Percentiles rank a stretch among this genome's conserved stretches.
phyloP scores from a whole-genome alignment of 2,329 filamentous ascomycete genomes.

The Monilinia vaccinii-corymbosi region DNA sequence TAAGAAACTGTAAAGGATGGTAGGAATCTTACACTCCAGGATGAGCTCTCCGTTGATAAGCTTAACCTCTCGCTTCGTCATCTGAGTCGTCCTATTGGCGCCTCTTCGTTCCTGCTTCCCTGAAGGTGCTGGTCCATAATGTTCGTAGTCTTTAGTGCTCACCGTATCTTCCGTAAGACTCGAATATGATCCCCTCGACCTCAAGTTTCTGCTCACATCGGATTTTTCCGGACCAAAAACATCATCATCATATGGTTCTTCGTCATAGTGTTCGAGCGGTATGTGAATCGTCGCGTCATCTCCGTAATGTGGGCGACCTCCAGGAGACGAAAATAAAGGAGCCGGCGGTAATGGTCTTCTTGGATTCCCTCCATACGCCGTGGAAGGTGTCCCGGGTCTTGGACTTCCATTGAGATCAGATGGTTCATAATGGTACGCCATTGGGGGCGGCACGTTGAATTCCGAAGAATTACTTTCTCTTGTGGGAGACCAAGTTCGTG shows the following conservation, averaged over 20 bases:
- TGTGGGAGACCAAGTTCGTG: conserved; percentile 50
- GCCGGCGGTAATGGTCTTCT: conserved; percentile 80
- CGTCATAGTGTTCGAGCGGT: conserved; percentile 47
- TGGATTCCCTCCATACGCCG: conserved; percentile 79
- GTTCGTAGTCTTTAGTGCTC: conserved; percentile 49
- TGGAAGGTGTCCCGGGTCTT: conserved; percentile 81
- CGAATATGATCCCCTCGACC: conserved; percentile 33
- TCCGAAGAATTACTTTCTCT: conserved; percentile 40
- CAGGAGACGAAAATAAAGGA: conserved; percentile 64
- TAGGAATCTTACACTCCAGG: conserved; percentile 97
- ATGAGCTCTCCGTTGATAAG: conserved; percentile 97
- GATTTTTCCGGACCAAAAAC: conserved; percentile 54
- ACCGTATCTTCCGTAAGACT: conserved; percentile 32
- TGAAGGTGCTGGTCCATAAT: conserved; percentile 80
- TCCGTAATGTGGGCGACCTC: conserved; percentile 40
- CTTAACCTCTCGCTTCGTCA: conserved; percentile 87
- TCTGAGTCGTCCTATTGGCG: conserved; percentile 64
- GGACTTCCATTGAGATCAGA: conserved; percentile 83
- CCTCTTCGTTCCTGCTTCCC: conserved; percentile 83
- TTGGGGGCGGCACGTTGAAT: conserved; percentile 57
- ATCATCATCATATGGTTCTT: conserved; percentile 48
- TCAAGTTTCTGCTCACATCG: conserved; percentile 14
- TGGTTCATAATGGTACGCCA: conserved; percentile 71
- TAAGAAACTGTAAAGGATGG: conserved; percentile 93
- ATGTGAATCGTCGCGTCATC: conserved; percentile 67